Evolutionary conservation across 331 rosid species (phyloP), one percentile per base, ranked within the genome.

Genomic region (Ulmus americana): DNA sequence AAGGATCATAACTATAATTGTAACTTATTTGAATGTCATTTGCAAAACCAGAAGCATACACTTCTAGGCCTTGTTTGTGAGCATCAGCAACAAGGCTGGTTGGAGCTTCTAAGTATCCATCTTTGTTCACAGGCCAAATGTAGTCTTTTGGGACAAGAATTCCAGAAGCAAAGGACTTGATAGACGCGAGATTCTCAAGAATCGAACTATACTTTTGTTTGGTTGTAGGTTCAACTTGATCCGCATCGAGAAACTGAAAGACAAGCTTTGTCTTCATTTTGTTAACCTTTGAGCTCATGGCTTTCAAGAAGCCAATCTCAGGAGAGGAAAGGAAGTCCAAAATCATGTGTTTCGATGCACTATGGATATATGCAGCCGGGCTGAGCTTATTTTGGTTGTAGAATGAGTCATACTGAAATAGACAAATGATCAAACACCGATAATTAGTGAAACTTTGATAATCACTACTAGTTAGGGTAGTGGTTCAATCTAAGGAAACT

Each of bases 1-100:
- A 39, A 48, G 97, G 87, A 61, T 94, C 98, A 64, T 80, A 85
- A 55, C 78, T 80, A 49, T 83, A 94, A 67, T 67, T 81, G 65
- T 89, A 77, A 60, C 88, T 84, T 43, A 70, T 2, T 11, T 67
- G 9, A 4, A 67, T 0, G 45, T 94, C 98, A 59, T 89, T 94
- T 20, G 95, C 81, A 41, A 90, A 94, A 77, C 91, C 97, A 69
- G 78, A 80, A 67, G 95, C 98, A 79, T 82, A 80, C 47, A 94
- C 83, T 77, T 90, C 95, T 35, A 94, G 75, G 48, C 99, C 99
- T 68, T 40, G 70, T 71, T 79, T 87, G 74, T 94, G 99, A 13
- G 97, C 97, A 72, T 89, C 90, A 3, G 73, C 55, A 9, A 94
- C 95, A 7, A 94, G 81, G 15, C 72, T 76, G 10, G 95, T 77